These are phyloP conservation scores for Cicer arietinum DNA, from an alignment of 306 rosid genomes.

Conservation along the genomic window DNA sequence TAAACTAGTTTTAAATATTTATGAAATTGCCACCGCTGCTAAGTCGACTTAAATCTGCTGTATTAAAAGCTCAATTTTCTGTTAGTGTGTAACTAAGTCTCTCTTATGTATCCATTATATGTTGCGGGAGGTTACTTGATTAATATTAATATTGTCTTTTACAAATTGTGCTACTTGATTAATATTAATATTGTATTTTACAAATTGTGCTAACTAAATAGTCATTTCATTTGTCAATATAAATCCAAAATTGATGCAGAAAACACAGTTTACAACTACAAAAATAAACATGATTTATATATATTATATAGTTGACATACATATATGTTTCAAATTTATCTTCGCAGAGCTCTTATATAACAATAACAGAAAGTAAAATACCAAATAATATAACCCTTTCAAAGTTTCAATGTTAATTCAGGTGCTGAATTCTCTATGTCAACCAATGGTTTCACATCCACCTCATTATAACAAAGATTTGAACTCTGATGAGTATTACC, in stretches of 20 bases:
- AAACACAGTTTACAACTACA: slow-evolving; percentile 37
- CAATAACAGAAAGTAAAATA: slow-evolving; percentile 49
- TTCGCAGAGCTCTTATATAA: slow-evolving; percentile 58
- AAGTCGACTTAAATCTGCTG: too few species aligned
- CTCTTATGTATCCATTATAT: too few species aligned
- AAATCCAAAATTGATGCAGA: background rate
- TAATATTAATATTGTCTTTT: too few species aligned
- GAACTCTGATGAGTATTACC: slow-evolving; percentile 55
- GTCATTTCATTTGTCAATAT: slow-evolving; percentile 1
- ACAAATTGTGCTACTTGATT: too few species aligned
- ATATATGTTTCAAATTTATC: slow-evolving; percentile 55
- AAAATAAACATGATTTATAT: slow-evolving; percentile 54
- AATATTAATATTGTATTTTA: too few species aligned
- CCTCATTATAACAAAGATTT: slow-evolving; percentile 58
- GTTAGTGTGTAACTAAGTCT: too few species aligned
- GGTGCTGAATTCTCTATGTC: slow-evolving; percentile 64
- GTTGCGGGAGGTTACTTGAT: too few species aligned
- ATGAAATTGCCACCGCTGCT: too few species aligned
- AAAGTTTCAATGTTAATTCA: slow-evolving; percentile 84
- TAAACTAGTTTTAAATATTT: too few species aligned
- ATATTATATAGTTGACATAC: slow-evolving; percentile 39
- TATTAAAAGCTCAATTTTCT: too few species aligned
- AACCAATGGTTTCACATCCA: slow-evolving; percentile 46
- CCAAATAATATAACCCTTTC: slow-evolving; percentile 46
- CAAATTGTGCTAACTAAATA: background rate